Percentiles rank a stretch among this genome's conserved stretches.
phyloP scores from a whole-genome alignment of 2,329 filamentous ascomycete species.

The Colletotrichum limetticola region DNA sequence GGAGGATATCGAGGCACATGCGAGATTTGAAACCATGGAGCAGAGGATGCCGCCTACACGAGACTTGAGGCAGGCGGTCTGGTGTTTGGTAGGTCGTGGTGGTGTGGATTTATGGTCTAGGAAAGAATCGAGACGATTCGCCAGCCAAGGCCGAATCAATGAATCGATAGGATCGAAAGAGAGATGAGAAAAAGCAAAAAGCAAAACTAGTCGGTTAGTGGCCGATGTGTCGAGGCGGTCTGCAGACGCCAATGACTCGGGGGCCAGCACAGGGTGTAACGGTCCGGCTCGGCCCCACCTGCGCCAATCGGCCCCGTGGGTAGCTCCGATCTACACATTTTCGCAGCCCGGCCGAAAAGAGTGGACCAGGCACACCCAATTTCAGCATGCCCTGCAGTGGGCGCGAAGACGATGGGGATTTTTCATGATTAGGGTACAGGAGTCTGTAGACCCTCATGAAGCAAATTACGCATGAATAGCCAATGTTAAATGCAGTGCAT shows the following conservation, averaged over 20 bases:
- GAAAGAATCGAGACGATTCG: neutral
- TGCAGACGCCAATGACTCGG: conserved; percentile 1
- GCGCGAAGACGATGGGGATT: neutral
- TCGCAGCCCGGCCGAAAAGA: neutral
- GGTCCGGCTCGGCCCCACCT: conserved; percentile 12
- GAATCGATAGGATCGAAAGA: neutral
- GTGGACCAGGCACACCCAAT: neutral
- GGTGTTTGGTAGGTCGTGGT: neutral
- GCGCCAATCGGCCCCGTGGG: conserved; percentile 4
- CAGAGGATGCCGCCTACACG: neutral
- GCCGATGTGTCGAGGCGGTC: conserved; percentile 9
- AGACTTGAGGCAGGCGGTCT: neutral
- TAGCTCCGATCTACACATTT: neutral
- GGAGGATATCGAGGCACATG: neutral
- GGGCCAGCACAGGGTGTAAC: neutral
- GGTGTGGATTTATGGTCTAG: neutral
- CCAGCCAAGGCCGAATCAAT: neutral
- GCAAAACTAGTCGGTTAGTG: neutral
- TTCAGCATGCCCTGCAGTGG: neutral
- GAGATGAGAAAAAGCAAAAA: neutral
- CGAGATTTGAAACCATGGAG: neutral
- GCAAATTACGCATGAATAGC: neutral
- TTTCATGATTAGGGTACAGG: neutral
- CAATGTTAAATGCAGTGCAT: neutral
- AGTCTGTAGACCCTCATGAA: neutral